phyloP scores from a whole-genome alignment of 176 grass and related monocot species.

The Ananas comosus region DNA sequence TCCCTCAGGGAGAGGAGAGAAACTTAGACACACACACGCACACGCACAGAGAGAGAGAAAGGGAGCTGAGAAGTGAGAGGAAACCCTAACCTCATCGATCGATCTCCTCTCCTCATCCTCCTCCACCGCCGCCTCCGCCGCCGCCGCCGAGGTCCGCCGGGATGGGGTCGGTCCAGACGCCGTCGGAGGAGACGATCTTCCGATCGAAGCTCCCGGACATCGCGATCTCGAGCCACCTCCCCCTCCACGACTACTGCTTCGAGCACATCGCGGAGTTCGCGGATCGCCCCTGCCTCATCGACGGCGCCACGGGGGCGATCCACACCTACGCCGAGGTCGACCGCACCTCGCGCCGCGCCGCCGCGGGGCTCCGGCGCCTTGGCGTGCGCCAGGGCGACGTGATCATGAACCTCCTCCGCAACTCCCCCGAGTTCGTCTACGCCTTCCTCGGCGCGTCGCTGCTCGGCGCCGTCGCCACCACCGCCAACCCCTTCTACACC shows the following conservation, averaged over 20 bases:
- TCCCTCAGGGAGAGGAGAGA: conserved; percentile 31
- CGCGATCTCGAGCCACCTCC: conserved; percentile 39
- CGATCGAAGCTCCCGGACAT: conserved; percentile 70
- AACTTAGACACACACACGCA: background rate
- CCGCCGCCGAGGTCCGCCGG: background rate
- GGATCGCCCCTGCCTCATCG: conserved; percentile 46
- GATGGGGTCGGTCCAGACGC: conserved; percentile 30
- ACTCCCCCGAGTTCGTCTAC: conserved; percentile 76
- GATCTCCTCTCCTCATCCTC: background rate
- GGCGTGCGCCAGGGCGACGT: conserved; percentile 56
- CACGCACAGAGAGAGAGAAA: background rate
- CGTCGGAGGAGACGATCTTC: conserved; percentile 30
- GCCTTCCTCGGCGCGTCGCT: conserved; percentile 42
- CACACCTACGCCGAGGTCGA: conserved; percentile 56
- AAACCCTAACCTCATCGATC: background rate
- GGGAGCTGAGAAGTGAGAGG: no score
- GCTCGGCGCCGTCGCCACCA: conserved; percentile 60
- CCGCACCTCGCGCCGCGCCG: conserved; percentile 20
- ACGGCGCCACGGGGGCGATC: conserved; percentile 33
- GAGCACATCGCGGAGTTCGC: conserved; percentile 28
- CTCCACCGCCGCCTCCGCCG: background rate
- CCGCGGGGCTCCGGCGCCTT: conserved; percentile 31
- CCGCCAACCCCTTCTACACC: conserved; percentile 73
- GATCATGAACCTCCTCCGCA: conserved; percentile 71
- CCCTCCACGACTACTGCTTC: conserved; percentile 74